Base-by-base conservation (phyloP, 805 yeast genomes). In the Starmera dryadoides region DNA sequence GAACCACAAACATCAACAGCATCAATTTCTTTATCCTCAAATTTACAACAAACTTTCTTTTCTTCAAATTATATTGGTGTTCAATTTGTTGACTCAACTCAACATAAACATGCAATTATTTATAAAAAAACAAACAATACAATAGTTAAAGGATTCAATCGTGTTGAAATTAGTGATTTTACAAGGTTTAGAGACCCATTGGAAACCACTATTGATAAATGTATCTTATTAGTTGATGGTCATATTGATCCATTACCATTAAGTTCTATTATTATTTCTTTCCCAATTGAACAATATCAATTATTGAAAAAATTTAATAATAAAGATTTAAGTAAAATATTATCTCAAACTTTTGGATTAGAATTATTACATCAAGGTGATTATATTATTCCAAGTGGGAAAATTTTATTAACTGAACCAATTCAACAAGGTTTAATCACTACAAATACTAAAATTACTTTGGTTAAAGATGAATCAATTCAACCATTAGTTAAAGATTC, bases 381-480 rank as follows among this genome's bases (percentile, higher is more conserved):
- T 33, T 22, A 15, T 12, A 35, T 38, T 34, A 46, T 28, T 22
- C 35, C 40, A 14, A 26, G 25, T 22, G 83, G 83, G 17, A 50
- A 52, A 6, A 69, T 86, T 3, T 48, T 73, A 4, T 68, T 79
- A 19, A 76, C 87, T 54, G 94, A 85, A 48, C 95, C 95, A 0
- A 68, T 76, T 2, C 75, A 72, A 32, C 94, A 85, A 53, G 95
- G 95, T 1, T 46, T 55, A 6, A 49, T 82, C 1, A 56, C 61
- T 17, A 40, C 46, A 2, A 56, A 59, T 2, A 79, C 91, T 0
- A 63, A 63, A n/a, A 59, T 86, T 3, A 70, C 79, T 3, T 58
- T 84, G 23, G 71, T 79, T 15, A 71, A 68, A 42, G 48, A 44
- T 25, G 37, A 19, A 16, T 3, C 22, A 12, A n/a, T 8, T 9